These are phyloP conservation scores for Prorocentrum cordatum DNA, from an alignment of 169 alveolate genomes.

Conservation along the genomic window DNA sequence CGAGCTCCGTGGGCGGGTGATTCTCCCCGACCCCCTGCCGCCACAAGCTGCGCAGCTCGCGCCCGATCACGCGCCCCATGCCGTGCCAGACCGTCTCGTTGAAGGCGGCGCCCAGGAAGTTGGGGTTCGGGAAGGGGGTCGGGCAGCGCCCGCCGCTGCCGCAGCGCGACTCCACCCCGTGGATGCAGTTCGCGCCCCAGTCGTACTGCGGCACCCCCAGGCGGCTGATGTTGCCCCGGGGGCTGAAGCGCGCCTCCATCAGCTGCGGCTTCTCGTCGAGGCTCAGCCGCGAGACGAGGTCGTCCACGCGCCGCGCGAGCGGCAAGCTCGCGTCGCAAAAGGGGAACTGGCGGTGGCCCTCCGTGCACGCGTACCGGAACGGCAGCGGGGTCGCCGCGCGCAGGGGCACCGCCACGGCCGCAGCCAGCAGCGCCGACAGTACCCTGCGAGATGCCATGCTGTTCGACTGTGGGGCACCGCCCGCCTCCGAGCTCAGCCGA, in stretches of 20 bases:
- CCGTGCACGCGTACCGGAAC: too few species aligned
- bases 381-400: too few species aligned
- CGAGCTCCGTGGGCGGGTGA: not conserved
- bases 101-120: not conserved
- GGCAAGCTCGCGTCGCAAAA: not conserved
- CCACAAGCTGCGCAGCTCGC: slow-evolving; percentile 8
- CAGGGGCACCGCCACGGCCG: too few species aligned
- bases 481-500: too few species aligned
- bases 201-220: slow-evolving; percentile 16
- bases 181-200: slow-evolving; percentile 41
- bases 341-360: too few species aligned
- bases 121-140: slow-evolving; percentile 5
- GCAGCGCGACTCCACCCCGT: slow-evolving; percentile 6
- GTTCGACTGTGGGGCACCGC: too few species aligned
- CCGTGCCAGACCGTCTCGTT: not conserved
- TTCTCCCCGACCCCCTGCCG: not conserved
- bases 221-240: not conserved
- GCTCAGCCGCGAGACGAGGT: not conserved
- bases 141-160: slow-evolving; percentile 9
- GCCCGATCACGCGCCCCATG: slow-evolving; percentile 28
- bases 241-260: not conserved
- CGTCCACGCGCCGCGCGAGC: not conserved
- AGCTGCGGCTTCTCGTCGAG: slow-evolving; percentile 8
- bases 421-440: too few species aligned
- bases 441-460: too few species aligned